Evolutionary conservation across 2,329 filamentous ascomycete genomes (phyloP).

Genomic region (Plenodomus biglobosus): DNA sequence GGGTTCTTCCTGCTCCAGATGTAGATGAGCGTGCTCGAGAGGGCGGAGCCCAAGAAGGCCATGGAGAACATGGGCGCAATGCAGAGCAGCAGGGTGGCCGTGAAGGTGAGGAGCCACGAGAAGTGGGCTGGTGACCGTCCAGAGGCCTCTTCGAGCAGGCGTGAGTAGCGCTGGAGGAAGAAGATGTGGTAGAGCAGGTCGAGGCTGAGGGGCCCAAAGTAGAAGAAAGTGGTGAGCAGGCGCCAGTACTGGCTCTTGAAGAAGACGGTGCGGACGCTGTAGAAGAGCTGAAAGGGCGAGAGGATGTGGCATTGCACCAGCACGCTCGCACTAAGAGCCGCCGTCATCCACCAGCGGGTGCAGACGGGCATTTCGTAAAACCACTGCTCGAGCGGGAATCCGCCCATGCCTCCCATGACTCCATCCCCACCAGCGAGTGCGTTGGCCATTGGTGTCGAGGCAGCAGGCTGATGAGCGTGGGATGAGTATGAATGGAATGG

Average conservation of each 20-base stretch:
- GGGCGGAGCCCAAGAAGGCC: conserved; percentile 89
- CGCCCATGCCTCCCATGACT: conserved; percentile 56
- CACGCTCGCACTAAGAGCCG: conserved; percentile 82
- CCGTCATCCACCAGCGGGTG: conserved; percentile 95
- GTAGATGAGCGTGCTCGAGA: conserved; percentile 92
- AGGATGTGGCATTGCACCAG: conserved; percentile 92
- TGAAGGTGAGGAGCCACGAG: conserved; percentile 89
- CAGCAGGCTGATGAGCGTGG: background rate
- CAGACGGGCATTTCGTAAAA: conserved; percentile 98
- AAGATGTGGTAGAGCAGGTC: conserved; percentile 98
- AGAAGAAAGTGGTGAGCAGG: conserved; percentile 92
- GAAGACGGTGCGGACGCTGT: conserved; percentile 91
- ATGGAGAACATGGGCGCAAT: conserved; percentile 87
- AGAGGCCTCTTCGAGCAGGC: conserved; percentile 92
- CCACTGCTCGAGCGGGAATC: conserved; percentile 90
- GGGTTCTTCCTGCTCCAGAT: conserved; percentile 97
- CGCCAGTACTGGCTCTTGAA: conserved; percentile 96
- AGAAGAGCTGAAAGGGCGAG: conserved; percentile 93
- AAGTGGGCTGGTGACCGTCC: conserved; percentile 89
- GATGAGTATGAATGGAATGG: background rate
- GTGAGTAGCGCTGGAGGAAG: conserved; percentile 94
- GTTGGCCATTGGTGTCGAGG: conserved; percentile 47
- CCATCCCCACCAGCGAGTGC: conserved; percentile 47
- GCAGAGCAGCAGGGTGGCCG: conserved; percentile 74
- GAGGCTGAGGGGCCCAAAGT: conserved; percentile 91